Base-by-base conservation (phyloP, 202 grass and related monocot species). In the Schoenoplectus tabernaemontani region DNA sequence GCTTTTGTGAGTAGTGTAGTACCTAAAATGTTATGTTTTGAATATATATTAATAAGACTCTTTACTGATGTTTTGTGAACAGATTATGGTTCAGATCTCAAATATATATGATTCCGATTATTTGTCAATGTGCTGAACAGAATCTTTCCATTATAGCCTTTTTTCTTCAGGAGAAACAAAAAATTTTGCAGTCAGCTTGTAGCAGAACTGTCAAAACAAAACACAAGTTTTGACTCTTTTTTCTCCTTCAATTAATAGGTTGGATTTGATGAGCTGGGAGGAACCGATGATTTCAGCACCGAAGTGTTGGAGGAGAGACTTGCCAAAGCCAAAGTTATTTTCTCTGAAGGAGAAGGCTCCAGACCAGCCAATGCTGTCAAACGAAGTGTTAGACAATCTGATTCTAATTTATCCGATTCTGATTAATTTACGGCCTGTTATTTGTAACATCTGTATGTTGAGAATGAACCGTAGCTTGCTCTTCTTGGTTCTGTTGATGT, bases 241-340 rank as follows among this genome's bases (percentile, higher is more conserved):
- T 74, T 43, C 30, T 50, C 44, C 1, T 64, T 19, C 7, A 77
- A 58, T 51, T 64, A n/a, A 50, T 84, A 98, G 91, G 91, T 95
- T 61, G 95, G 95, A 37, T 98, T 98, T 79, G 86, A 95, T 85
- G 89, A 98, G 57, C 93, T 98, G n/a, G 91, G 95, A 39, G 89
- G 95, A 41, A 90, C 91, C 47, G 95, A 98, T 63, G 88, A 84
- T 58, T 98, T 98, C 70, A 96, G 60, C 76, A 90, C 87, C 0
- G 89, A 96, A 74, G 81, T 91, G 22, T 69, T 96, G 71, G 90
- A 96, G 82, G 93, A 92, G 57, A 85, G 90, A n/a, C 86, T 96
- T 0, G 86, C 86, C 1, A 92, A 87, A 72, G 64, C 91, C 39
- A 84, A 95, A 82, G 91, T 91, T 10, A 89, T 98, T 77, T 83